Evolutionary conservation across 208 protist genomes (phyloP).

Genomic region (Trypanosoma cruzi): DNA sequence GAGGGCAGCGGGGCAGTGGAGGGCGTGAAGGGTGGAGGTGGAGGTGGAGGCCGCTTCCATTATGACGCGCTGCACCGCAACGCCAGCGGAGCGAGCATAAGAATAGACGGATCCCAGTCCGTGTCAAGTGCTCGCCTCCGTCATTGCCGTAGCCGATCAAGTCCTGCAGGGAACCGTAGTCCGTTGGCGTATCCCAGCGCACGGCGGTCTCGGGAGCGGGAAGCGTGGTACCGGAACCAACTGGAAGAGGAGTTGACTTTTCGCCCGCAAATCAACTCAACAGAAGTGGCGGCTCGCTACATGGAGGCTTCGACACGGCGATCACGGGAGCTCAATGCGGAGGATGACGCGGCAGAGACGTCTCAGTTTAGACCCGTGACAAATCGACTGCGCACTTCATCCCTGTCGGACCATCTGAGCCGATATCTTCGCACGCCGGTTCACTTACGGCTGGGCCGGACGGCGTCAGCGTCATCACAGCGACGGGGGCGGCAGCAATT

Average conservation of each 20-base stretch:
- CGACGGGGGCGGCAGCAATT: not conserved
- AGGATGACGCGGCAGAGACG: not conserved
- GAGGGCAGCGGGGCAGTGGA: not conserved
- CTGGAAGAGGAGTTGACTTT: slow-evolving; percentile 16
- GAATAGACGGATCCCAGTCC: not conserved
- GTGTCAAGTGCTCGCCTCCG: not conserved
- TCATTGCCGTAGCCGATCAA: not conserved
- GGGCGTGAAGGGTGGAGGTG: not conserved
- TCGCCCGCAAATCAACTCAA: slow-evolving; percentile 15
- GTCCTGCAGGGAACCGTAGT: not conserved
- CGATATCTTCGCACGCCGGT: slow-evolving; percentile 5
- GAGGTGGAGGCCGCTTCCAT: not conserved
- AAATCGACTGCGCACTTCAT: not conserved
- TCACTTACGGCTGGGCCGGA: not conserved
- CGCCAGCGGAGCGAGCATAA: not conserved
- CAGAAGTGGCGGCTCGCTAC: slow-evolving; percentile 12
- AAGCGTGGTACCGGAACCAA: not conserved
- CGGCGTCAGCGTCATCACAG: not conserved
- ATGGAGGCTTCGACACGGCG: not conserved
- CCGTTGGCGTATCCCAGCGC: not conserved
- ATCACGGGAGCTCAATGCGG: not conserved
- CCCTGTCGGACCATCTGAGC: not conserved
- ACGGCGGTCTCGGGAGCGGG: not conserved
- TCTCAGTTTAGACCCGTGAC: slow-evolving; percentile 11
- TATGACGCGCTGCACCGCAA: not conserved